phyloP scores from a whole-genome alignment of 805 yeast genomes.

The Metschnikowia reukaufii region DNA sequence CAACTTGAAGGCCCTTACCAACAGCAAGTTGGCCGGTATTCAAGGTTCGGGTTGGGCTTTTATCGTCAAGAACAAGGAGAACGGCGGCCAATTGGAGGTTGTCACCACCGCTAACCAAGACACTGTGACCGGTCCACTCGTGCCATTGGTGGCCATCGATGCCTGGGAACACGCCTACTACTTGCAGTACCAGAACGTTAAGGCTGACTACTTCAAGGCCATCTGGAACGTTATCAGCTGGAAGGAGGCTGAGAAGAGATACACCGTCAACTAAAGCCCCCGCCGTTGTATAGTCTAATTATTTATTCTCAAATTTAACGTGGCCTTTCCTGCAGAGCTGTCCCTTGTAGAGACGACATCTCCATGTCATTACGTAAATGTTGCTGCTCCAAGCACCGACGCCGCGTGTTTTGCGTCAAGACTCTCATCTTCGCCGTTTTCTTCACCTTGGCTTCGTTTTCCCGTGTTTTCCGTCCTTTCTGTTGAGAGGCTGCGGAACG shows the following conservation, averaged over 20 bases:
- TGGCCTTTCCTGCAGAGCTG: too few relatives aligned
- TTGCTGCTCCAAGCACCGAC: slow-evolving; percentile 69
- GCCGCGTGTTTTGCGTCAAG: slow-evolving; percentile 88
- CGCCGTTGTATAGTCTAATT: slow-evolving; percentile 3
- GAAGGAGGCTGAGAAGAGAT: slow-evolving; percentile 51
- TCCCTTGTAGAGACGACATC: too few relatives aligned
- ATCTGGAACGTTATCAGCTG: slow-evolving; percentile 53
- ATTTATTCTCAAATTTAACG: slow-evolving; percentile 1
- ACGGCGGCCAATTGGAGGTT: slow-evolving; percentile 44
- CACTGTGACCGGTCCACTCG: slow-evolving; percentile 44
- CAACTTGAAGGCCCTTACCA: slow-evolving; percentile 41
- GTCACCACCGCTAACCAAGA: slow-evolving; percentile 50
- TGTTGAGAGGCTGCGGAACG: slow-evolving; percentile 34
- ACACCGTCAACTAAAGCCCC: slow-evolving; percentile 21
- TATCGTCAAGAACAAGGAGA: slow-evolving; percentile 46
- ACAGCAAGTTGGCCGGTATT: slow-evolving; percentile 45
- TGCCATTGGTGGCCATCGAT: slow-evolving; percentile 50
- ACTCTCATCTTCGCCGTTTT: slow-evolving; percentile 23
- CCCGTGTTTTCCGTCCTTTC: slow-evolving; percentile 27
- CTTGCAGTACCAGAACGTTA: slow-evolving; percentile 52
- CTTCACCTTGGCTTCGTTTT: not conserved
- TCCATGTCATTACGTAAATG: slow-evolving; percentile 50
- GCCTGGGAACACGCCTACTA: slow-evolving; percentile 58
- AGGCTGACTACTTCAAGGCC: slow-evolving; percentile 50
- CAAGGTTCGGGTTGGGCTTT: slow-evolving; percentile 59